phyloP scores from a whole-genome alignment of 768 basidiomycete genomes.

The Russula emetica region DNA sequence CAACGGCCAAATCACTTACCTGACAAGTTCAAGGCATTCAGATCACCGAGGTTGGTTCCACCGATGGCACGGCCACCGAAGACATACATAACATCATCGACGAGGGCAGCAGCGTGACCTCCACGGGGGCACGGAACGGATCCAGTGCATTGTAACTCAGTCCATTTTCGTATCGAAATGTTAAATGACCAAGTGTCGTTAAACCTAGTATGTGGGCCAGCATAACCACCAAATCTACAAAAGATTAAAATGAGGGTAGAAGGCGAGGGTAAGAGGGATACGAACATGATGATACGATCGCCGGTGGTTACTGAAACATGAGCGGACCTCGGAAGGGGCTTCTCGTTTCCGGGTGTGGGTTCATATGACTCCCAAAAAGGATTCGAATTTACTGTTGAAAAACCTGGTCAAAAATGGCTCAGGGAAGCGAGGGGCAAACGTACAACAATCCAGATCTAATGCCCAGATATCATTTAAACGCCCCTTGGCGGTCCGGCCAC shows the following conservation, averaged over 20 bases:
- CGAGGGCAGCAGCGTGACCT: slow-evolving; percentile 91
- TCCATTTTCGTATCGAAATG: slow-evolving; percentile 73
- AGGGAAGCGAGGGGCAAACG: slow-evolving; percentile 34
- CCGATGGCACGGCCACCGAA: slow-evolving; percentile 97
- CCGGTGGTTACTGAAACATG: slow-evolving; percentile 46
- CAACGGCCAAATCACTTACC: slow-evolving; percentile 53
- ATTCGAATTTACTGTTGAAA: slow-evolving; percentile 64
- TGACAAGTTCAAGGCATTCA: slow-evolving; percentile 95
- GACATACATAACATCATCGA: slow-evolving; percentile 95
- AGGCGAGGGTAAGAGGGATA: too few species aligned
- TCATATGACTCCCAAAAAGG: slow-evolving; percentile 80
- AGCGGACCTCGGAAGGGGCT: slow-evolving; percentile 81
- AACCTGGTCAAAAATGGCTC: slow-evolving; percentile 15
- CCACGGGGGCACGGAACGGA: slow-evolving; percentile 93
- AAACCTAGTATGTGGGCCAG: slow-evolving; percentile 94
- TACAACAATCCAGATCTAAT: slow-evolving; percentile 92
- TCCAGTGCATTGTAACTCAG: slow-evolving; percentile 91
- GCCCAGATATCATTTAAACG: slow-evolving; percentile 94
- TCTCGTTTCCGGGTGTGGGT: slow-evolving; percentile 49
- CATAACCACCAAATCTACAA: slow-evolving; percentile 75
- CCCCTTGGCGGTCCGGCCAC: slow-evolving; percentile 90
- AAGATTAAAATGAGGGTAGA: too few species aligned
- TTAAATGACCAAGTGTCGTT: slow-evolving; percentile 98
- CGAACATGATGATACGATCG: too few species aligned
- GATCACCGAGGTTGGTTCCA: slow-evolving; percentile 89